A percentile compares a stretch with the other conserved stretches of the same genome.
Conservation (phyloP, 2,329 filamentous ascomycete genomes). For the Chaetomium sp. region DNA sequence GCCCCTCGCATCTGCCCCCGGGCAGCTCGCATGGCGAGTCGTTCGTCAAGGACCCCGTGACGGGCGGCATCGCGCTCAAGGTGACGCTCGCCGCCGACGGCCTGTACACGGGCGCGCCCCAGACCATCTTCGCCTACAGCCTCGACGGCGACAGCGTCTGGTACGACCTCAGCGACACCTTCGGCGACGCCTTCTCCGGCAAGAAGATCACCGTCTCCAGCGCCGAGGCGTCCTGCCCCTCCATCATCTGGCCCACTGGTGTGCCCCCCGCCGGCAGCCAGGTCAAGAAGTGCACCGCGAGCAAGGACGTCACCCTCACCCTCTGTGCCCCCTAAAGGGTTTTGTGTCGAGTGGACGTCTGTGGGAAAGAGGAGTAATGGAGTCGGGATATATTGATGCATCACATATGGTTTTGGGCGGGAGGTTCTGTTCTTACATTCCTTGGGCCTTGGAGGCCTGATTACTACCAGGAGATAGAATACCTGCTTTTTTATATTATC, state of each 20-base stretch:
- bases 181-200: conserved; percentile 45
- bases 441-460: neutral
- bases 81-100: conserved; percentile 42
- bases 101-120: conserved; percentile 45
- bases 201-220: conserved; percentile 40
- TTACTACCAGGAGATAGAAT: neutral
- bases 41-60: conserved; percentile 42
- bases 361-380: neutral
- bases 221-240: conserved; percentile 38
- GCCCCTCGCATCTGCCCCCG: conserved; percentile 35
- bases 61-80: conserved; percentile 46
- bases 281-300: conserved; percentile 42
- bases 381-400: neutral
- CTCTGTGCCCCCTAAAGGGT: conserved; percentile 39
- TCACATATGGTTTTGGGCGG: neutral
- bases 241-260: conserved; percentile 43
- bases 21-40: conserved; percentile 40
- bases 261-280: conserved; percentile 43
- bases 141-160: conserved; percentile 42
- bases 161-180: conserved; percentile 47
- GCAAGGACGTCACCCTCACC: conserved; percentile 42
- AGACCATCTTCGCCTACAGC: conserved; percentile 47
- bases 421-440: conserved; percentile 7
- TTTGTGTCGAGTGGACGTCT: neutral
- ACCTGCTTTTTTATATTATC: neutral